phyloP scores from a whole-genome alignment of 176 grass and related monocot genomes.

The Oryza nivara region DNA sequence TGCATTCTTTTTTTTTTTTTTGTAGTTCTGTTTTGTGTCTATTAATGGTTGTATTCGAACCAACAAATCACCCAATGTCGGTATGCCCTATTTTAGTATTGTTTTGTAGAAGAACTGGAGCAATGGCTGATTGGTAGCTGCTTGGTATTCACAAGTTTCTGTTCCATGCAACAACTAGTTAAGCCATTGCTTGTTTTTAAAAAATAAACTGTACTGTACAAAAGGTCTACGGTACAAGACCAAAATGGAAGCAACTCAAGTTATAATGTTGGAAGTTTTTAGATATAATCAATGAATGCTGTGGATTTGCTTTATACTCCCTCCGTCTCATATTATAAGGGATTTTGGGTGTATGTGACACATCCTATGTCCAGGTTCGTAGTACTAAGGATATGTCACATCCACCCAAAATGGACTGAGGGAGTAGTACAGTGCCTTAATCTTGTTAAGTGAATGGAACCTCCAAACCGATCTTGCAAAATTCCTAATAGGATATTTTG shows the following conservation, averaged over 20 bases:
- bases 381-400: no score
- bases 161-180: not conserved
- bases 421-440: not conserved
- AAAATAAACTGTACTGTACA: not conserved
- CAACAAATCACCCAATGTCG: not conserved
- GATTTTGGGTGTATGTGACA: no score
- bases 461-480: not conserved
- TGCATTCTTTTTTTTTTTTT: slow-evolving; percentile 13
- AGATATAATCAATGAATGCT: not conserved
- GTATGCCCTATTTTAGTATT: slow-evolving; percentile 2
- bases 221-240: not conserved
- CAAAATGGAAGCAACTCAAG: not conserved
- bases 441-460: slow-evolving; percentile 9
- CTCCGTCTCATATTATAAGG: no score
- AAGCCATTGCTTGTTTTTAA: not conserved
- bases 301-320: slow-evolving; percentile 9
- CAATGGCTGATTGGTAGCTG: not conserved
- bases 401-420: no score
- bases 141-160: not conserved
- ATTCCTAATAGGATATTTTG: slow-evolving; percentile 18
- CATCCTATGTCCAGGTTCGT: no score
- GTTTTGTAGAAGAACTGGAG: not conserved
- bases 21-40: not conserved
- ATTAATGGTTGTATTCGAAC: slow-evolving; percentile 6
- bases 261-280: not conserved